Evolutionary conservation across 2,329 filamentous ascomycete genomes (phyloP).

Genomic region (Fusarium sacchari): DNA sequence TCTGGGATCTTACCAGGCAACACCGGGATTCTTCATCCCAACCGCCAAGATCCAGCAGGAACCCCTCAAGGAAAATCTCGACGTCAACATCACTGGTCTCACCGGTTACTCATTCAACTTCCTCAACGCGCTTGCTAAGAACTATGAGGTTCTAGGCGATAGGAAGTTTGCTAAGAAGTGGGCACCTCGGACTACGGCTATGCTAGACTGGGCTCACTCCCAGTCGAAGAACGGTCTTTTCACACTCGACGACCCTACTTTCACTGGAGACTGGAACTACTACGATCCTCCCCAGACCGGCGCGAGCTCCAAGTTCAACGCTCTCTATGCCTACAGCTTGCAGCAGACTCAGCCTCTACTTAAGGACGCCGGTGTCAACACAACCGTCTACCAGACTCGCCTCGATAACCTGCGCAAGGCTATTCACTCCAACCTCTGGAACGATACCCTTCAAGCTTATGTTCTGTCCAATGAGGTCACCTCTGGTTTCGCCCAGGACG

Average conservation of each 20-base stretch:
- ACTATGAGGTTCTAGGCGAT: background rate
- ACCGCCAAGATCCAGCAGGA: constrained; percentile 1
- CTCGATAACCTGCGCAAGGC: background rate
- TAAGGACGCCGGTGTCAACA: background rate
- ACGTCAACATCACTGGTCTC: background rate
- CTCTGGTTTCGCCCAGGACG: background rate
- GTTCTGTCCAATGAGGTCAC: background rate
- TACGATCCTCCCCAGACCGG: background rate
- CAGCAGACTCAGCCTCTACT: background rate
- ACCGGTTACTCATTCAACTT: background rate
- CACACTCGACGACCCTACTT: background rate
- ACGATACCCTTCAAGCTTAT: background rate
- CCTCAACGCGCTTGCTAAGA: background rate
- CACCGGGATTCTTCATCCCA: background rate
- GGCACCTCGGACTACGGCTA: background rate
- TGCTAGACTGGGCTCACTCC: background rate
- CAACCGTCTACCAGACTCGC: background rate
- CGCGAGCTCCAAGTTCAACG: background rate
- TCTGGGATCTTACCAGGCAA: background rate
- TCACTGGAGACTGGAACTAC: constrained; percentile 5
- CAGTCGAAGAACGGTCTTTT: background rate
- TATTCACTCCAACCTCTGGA: background rate
- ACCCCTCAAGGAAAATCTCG: accelerated
- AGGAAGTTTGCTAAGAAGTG: background rate
- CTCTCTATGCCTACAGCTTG: background rate